Evolutionary conservation across 2,329 filamentous ascomycete genomes (phyloP).

Genomic region (Chaetomiaceae sp.): DNA sequence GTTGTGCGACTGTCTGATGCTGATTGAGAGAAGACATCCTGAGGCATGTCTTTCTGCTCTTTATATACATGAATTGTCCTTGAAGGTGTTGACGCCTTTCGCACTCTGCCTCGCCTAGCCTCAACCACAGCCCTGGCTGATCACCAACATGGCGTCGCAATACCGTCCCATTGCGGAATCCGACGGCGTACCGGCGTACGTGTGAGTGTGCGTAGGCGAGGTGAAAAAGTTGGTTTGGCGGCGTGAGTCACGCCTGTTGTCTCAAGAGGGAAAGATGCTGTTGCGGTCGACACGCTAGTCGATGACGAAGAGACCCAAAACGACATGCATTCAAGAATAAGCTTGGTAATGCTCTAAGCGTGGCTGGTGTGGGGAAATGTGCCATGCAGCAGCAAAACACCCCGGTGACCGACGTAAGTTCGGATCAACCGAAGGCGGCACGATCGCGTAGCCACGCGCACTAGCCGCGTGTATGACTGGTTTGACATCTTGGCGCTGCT

Average conservation of each 20-base stretch:
- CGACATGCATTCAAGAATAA: neutral
- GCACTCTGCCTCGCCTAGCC: no score
- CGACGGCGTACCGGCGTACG: neutral
- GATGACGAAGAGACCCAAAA: no score
- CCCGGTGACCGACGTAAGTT: neutral
- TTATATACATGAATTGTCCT: slow-evolving; percentile 10
- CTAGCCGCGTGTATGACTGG: neutral
- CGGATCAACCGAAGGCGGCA: neutral
- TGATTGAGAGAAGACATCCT: neutral
- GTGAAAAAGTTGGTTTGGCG: neutral
- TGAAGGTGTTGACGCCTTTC: neutral
- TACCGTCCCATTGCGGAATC: neutral
- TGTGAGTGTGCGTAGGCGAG: neutral
- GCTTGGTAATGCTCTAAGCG: no score
- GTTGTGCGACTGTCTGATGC: slow-evolving; percentile 1
- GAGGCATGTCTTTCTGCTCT: neutral
- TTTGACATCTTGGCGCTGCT: no score
- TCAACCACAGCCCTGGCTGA: no score
- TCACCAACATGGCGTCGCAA: neutral
- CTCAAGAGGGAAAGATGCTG: neutral
- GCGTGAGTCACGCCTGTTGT: neutral
- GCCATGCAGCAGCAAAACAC: no score
- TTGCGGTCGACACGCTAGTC: no score
- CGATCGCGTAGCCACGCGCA: neutral
- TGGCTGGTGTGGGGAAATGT: no score